Base-by-base conservation (phyloP, 2,329 filamentous ascomycete species). In the Pseudocercospora fuligena region DNA sequence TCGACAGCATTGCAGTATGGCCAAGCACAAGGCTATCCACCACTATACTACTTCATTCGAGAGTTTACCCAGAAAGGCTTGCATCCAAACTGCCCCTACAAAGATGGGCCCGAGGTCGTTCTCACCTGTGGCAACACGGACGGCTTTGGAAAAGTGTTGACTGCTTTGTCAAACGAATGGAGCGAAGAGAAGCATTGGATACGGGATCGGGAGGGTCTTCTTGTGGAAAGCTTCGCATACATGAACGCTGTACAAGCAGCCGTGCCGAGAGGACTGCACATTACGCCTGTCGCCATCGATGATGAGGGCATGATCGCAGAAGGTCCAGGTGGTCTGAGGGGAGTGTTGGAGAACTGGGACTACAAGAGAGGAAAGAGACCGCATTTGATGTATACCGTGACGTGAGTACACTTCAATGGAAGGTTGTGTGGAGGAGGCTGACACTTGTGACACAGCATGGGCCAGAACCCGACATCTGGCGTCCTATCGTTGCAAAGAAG, bases 341-440 rank as follows among this genome's bases (percentile, higher is more conserved):
- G 96, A 72, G 88, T 97, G 0, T 82, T 97, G 31, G 86, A 89
- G 61, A 93, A 91, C 72, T 97, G 94, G 94, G 91, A 97, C 77
- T 83, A 84, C 56, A 83, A 83, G 47, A 89, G 85, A 73, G 94
- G 94, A 0, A 89, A 88, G 75, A 85, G 91, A 65, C 94, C 94
- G 47, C 91, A 94, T 78, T 77, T 97, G 70, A 85, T 97, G 83
- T 97, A 97, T 78, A 96, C 92, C 1, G 91, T 97, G 70, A 94
- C 92, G 89, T 93, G 79, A 86, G 90, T 88, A 43, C 46, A 19
- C 12, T 29, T 21, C 9, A 12, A 11, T 1, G 14, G 1, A 40
- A 23, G 21, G 19, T 8, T 11, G 33, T n/a, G 8, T 40, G 8
- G n/a, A 51, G 3, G 12, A 23, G 31, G 36, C 62, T 36, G 21